Conservation (phyloP, 2,329 filamentous ascomycete genomes). For the Pseudocercospora eumusae region DNA sequence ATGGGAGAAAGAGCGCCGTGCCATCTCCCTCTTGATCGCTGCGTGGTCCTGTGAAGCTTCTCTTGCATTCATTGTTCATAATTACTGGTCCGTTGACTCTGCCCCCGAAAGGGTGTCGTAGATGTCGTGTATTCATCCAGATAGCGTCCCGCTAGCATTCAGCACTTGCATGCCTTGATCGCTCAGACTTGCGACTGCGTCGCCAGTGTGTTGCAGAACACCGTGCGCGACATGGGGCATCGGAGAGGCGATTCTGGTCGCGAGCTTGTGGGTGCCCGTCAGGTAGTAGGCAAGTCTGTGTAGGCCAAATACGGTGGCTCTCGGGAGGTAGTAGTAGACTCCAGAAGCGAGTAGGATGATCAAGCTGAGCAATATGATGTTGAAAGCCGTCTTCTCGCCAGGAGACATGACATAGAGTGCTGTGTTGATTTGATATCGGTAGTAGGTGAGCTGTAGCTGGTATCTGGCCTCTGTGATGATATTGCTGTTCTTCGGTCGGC, state of each 20-base stretch:
- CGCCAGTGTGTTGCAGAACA: slow-evolving; percentile 20
- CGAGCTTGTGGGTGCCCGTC: slow-evolving; percentile 22
- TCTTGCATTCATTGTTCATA: background rate
- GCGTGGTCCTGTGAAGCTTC: background rate
- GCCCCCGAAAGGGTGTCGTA: too few species aligned
- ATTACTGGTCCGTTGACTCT: background rate
- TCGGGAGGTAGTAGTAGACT: slow-evolving; percentile 31
- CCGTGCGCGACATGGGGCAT: slow-evolving; percentile 16
- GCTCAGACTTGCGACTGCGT: slow-evolving; percentile 19
- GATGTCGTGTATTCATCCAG: too few species aligned
- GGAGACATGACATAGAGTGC: slow-evolving; percentile 36
- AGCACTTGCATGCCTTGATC: slow-evolving; percentile 12
- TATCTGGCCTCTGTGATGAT: slow-evolving; percentile 28
- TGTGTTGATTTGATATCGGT: slow-evolving; percentile 35
- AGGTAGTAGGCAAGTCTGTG: slow-evolving; percentile 29
- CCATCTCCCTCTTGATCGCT: too few species aligned
- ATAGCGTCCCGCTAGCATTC: slow-evolving; percentile 16
- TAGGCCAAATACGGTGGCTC: slow-evolving; percentile 18
- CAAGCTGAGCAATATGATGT: slow-evolving; percentile 28
- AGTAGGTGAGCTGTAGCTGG: slow-evolving; percentile 32
- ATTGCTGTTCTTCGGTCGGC: slow-evolving; percentile 27
- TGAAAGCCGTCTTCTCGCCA: slow-evolving; percentile 35
- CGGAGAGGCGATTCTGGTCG: slow-evolving; percentile 7
- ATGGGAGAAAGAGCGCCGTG: background rate
- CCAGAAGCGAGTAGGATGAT: slow-evolving; percentile 25